Conservation (phyloP, 2,329 filamentous ascomycete species). For the Fusarium papillatum region DNA sequence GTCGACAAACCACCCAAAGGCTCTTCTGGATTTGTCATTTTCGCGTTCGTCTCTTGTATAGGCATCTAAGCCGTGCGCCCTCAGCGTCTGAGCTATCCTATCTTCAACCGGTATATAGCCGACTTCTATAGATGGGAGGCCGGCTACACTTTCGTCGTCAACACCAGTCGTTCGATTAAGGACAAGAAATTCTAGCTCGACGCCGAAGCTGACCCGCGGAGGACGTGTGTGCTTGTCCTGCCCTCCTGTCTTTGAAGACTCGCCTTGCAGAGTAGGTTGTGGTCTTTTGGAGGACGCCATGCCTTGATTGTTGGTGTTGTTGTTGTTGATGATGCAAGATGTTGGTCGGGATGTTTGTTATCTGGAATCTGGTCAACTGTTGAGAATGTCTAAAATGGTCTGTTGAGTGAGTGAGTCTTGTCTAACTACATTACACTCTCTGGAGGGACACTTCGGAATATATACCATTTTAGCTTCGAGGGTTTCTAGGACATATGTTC, state of each 20-base stretch:
- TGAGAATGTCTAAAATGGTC: background rate
- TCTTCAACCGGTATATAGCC: too few species aligned
- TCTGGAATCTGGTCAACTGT: background rate
- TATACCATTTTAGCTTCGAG: background rate
- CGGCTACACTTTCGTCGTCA: background rate
- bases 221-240: conserved; percentile 25
- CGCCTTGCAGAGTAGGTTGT: background rate
- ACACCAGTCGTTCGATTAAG: background rate
- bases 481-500: background rate
- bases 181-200: conserved; percentile 37
- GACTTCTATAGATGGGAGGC: background rate
- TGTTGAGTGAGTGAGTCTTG: background rate
- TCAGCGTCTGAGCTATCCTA: background rate
- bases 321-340: background rate
- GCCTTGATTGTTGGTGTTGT: background rate
- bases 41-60: background rate
- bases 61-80: background rate
- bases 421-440: background rate
- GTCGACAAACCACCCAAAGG: conserved; percentile 20
- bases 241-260: background rate
- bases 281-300: background rate
- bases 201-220: conserved; percentile 36
- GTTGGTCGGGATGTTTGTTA: background rate
- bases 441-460: background rate
- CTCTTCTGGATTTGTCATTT: background rate